Evolutionary conservation across 345 rosid genomes (phyloP), one percentile per base, ranked within the genome.

Genomic region (Brassica cretica): DNA sequence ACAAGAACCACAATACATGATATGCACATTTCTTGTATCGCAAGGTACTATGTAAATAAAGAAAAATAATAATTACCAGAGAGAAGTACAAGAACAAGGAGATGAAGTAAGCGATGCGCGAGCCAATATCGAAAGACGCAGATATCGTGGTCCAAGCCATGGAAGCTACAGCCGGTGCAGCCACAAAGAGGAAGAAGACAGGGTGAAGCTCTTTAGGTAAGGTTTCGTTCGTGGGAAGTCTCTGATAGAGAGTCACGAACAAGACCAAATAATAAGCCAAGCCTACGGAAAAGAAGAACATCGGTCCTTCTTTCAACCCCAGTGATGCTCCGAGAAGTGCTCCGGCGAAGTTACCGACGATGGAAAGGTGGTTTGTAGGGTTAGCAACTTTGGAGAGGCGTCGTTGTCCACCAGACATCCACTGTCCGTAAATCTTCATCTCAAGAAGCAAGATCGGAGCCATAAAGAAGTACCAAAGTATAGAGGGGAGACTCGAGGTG

Each of bases 181-280:
- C 97, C 63, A 92, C 97, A 69, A 94, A 94, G 53, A 94, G 88
- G 80, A 90, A 94, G 82, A 94, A 94, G 8, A 94, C 97, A n/a
- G 97, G 98, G 73, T 94, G 98, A 70, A 94, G 93, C 76, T 94
- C 97, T 78, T 94, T 92, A 0, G 97, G 97, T 64, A 92, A 87
- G 4, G 98, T 89, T 66, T 86, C 89, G 14, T 89, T 92, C 14
- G 97, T 92, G 19, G 97, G 98, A 70, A 94, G 93, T 78, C 97
- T 90, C 73, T 92, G 98, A 71, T 94, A 94, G 0, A 94, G 91
- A 14, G 98, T 94, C 39, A 94, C 97, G 70, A 94, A 92, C 2
- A 94, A 87, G 70, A 94, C 97, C 1, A 79, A 60, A 81, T 90
- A 94, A 74, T 94, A 97, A 77, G 97, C 93, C 76, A 94, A 71